Evolutionary conservation across 1,284 basidiomycete species (phyloP).

Genomic region (Fomitopsis pinicola): DNA sequence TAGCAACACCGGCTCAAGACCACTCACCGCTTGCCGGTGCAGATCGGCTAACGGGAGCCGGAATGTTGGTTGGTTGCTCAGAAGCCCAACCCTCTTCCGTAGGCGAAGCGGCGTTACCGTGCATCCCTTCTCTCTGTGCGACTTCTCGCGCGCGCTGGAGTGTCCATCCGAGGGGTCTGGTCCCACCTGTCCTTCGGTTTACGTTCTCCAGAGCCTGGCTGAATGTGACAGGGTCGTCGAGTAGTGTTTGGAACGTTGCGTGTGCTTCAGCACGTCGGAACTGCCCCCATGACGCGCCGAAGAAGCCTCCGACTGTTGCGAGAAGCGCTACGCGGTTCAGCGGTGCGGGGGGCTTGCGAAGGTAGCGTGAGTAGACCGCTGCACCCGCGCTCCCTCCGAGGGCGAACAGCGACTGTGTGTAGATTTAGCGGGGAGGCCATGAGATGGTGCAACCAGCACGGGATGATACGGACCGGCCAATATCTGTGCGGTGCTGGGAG

Average conservation of each 20-base stretch:
- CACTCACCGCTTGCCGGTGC: neutral
- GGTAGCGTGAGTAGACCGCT: slow-evolving; percentile 10
- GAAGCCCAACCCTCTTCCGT: slow-evolving; percentile 1
- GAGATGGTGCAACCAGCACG: neutral
- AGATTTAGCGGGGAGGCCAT: neutral
- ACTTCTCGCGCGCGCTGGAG: slow-evolving; percentile 7
- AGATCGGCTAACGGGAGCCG: neutral
- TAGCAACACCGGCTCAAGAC: neutral
- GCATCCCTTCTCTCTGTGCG: slow-evolving; percentile 1
- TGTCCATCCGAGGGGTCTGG: slow-evolving; percentile 8
- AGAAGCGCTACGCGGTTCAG: slow-evolving; percentile 11
- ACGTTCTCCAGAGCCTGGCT: slow-evolving; percentile 36
- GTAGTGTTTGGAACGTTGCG: slow-evolving; percentile 9
- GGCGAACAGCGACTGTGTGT: slow-evolving; percentile 19
- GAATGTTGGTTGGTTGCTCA: neutral
- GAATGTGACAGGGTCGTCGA: slow-evolving; percentile 36
- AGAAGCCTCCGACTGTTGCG: slow-evolving; percentile 9
- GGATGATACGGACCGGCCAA: slow-evolving; percentile 33
- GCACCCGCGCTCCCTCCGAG: slow-evolving; percentile 13
- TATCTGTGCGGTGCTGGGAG: slow-evolving; percentile 42
- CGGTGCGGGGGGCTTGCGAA: slow-evolving; percentile 12
- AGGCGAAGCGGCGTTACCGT: slow-evolving; percentile 4
- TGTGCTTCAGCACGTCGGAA: slow-evolving; percentile 18
- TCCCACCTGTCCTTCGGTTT: slow-evolving; percentile 23
- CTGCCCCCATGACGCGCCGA: slow-evolving; percentile 19